These are phyloP conservation scores for Xylariaceae sp. DNA, from an alignment of 2,329 filamentous ascomycete genomes.

Conservation along the genomic window DNA sequence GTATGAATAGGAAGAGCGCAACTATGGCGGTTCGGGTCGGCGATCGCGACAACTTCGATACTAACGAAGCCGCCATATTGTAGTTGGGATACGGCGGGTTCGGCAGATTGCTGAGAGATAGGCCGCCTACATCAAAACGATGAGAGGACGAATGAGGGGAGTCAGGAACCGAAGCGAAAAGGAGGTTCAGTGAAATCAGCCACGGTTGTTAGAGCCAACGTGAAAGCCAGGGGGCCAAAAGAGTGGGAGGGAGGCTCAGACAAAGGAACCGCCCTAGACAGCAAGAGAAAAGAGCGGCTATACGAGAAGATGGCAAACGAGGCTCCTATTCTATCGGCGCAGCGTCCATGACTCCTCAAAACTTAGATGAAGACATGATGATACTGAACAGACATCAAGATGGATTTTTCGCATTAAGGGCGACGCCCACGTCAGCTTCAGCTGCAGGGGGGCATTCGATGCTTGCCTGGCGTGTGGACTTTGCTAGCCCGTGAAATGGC, in stretches of 20 bases:
- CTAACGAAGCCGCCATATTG: slow-evolving; percentile 8
- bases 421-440: too few relatives aligned
- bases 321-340: too few relatives aligned
- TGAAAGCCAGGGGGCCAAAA: slow-evolving; percentile 10
- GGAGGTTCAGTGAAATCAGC: not conserved
- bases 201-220: not conserved
- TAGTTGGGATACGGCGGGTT: slow-evolving; percentile 1
- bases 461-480: too few relatives aligned
- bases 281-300: slow-evolving; percentile 1
- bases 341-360: too few relatives aligned
- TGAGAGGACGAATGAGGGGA: not conserved
- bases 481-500: too few relatives aligned
- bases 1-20: slow-evolving; percentile 18
- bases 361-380: too few relatives aligned
- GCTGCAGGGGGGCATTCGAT: too few relatives aligned
- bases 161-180: not conserved
- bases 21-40: slow-evolving; percentile 16
- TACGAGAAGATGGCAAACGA: too few relatives aligned
- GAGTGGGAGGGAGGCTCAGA: slow-evolving; percentile 6
- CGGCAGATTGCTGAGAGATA: not conserved
- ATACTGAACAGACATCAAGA: too few relatives aligned
- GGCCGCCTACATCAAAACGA: slow-evolving; percentile 12
- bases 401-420: too few relatives aligned
- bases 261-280: slow-evolving; percentile 10
- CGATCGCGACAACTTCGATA: slow-evolving; percentile 17